Conservation (phyloP, 192 early-diverging fungal species). For the Coemansia sp. region DNA sequence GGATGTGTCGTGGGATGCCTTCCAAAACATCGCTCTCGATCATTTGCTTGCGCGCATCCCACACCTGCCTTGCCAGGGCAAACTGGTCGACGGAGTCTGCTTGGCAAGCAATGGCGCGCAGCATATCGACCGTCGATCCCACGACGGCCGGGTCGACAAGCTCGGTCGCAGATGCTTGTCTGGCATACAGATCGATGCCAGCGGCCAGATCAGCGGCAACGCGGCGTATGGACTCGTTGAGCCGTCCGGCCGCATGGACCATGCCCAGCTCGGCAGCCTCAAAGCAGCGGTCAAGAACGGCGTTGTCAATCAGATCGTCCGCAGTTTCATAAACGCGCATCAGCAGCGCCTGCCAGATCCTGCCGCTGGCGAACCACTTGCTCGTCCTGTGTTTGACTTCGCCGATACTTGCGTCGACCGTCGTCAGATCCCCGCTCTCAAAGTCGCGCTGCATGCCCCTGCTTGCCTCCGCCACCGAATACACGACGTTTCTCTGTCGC, state of each 20-base stretch:
- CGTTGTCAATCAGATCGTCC: slow-evolving; percentile 28
- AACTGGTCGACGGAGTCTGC: slow-evolving; percentile 28
- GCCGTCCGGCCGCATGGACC: slow-evolving; percentile 43
- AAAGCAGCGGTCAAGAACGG: slow-evolving; percentile 32
- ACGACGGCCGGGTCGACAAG: slow-evolving; percentile 4
- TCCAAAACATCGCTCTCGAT: slow-evolving; percentile 19
- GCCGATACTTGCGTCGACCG: slow-evolving; percentile 33
- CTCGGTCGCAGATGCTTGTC: neutral
- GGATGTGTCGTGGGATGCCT: slow-evolving; percentile 29
- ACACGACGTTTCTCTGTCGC: neutral
- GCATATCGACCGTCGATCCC: slow-evolving; percentile 11
- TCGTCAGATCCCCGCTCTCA: slow-evolving; percentile 22
- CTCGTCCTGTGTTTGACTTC: slow-evolving; percentile 24
- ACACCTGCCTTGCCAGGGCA: slow-evolving; percentile 31
- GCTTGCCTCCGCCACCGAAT: slow-evolving; percentile 20
- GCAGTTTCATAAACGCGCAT: slow-evolving; percentile 45
- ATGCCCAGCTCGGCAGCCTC: slow-evolving; percentile 45
- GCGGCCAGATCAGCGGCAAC: slow-evolving; percentile 15
- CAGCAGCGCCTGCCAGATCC: slow-evolving; percentile 33
- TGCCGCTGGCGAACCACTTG: slow-evolving; percentile 33
- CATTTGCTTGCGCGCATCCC: slow-evolving; percentile 26
- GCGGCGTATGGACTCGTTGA: slow-evolving; percentile 24
- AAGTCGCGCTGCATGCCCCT: slow-evolving; percentile 28
- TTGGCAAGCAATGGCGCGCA: slow-evolving; percentile 24
- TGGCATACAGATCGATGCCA: neutral